Conservation (phyloP, 2,329 filamentous ascomycete species). For the Huntiella abstrusa region DNA sequence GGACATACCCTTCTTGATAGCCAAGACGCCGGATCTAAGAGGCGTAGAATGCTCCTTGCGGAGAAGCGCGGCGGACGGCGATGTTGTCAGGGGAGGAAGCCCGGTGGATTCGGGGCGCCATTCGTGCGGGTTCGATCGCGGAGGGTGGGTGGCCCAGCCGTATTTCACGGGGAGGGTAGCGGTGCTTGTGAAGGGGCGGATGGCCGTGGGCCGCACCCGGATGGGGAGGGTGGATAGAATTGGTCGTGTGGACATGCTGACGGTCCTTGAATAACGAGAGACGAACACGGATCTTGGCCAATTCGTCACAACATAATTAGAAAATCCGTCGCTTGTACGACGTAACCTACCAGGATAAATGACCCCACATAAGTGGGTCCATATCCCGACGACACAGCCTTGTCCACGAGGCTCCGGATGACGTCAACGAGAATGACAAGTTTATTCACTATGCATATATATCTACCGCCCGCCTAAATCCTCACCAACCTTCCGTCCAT, state of each 20-base stretch:
- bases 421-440: neutral
- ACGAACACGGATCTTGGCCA: too few relatives aligned
- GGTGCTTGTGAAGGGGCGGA: conserved; percentile 22
- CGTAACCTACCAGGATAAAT: neutral
- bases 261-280: too few relatives aligned
- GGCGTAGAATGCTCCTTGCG: conserved; percentile 40
- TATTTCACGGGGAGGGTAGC: conserved; percentile 33
- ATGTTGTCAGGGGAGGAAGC: conserved; percentile 35
- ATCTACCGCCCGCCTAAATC: conserved; percentile 26
- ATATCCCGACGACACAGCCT: neutral
- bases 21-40: conserved; percentile 62
- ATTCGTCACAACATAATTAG: neutral
- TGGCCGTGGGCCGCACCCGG: neutral
- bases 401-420: neutral
- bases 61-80: conserved; percentile 40
- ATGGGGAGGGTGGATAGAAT: neutral
- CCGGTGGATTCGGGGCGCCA: conserved; percentile 42
- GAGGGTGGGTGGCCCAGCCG: conserved; percentile 40
- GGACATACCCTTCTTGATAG: conserved; percentile 90
- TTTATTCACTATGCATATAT: neutral
- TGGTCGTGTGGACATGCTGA: too few relatives aligned
- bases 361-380: too few relatives aligned
- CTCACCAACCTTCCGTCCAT: conserved; percentile 34
- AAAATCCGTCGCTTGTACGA: neutral
- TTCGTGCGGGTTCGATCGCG: conserved; percentile 32